These are phyloP conservation scores for Neonectria sp. DNA, from an alignment of 2,329 filamentous ascomycete species.

Conservation along the genomic window DNA sequence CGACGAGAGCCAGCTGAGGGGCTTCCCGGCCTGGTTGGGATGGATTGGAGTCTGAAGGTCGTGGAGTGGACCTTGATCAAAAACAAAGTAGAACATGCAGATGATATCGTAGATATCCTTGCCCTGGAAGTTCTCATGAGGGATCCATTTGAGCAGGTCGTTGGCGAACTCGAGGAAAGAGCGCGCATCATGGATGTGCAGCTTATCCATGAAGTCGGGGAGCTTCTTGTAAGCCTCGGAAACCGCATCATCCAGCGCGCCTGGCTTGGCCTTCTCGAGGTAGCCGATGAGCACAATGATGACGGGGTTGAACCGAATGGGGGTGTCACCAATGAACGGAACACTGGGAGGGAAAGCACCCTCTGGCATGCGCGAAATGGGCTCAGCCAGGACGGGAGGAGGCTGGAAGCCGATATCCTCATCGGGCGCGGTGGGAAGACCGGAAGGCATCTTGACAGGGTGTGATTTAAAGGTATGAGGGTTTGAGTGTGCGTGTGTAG, in stretches of 20 bases:
- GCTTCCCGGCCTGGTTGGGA: slow-evolving; percentile 47
- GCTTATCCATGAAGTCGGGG: slow-evolving; percentile 41
- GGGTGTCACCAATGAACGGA: slow-evolving; percentile 22
- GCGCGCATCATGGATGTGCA: slow-evolving; percentile 37
- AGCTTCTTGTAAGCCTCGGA: slow-evolving; percentile 32
- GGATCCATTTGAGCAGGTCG: slow-evolving; percentile 55
- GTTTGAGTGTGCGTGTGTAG: neutral
- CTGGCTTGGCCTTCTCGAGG: slow-evolving; percentile 25
- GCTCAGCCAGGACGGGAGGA: slow-evolving; percentile 23
- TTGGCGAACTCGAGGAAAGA: slow-evolving; percentile 48
- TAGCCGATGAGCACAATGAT: slow-evolving; percentile 42
- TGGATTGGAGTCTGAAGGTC: slow-evolving; percentile 43
- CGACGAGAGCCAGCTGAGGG: slow-evolving; percentile 52
- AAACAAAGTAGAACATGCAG: slow-evolving; percentile 58
- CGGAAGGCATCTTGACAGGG: slow-evolving; percentile 34
- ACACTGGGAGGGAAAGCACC: neutral
- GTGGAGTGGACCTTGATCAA: slow-evolving; percentile 52
- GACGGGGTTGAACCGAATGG: slow-evolving; percentile 40
- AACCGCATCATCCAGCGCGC: slow-evolving; percentile 35
- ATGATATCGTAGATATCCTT: slow-evolving; percentile 55
- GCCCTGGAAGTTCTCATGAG: slow-evolving; percentile 52
- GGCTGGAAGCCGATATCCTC: slow-evolving; percentile 42
- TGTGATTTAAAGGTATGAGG: neutral
- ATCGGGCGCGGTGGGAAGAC: slow-evolving; percentile 44
- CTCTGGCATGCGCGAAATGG: slow-evolving; percentile 4